Evolutionary conservation across 805 yeast species (phyloP), one percentile per base, ranked within the genome.

Genomic region (Komagataella pastoris): DNA sequence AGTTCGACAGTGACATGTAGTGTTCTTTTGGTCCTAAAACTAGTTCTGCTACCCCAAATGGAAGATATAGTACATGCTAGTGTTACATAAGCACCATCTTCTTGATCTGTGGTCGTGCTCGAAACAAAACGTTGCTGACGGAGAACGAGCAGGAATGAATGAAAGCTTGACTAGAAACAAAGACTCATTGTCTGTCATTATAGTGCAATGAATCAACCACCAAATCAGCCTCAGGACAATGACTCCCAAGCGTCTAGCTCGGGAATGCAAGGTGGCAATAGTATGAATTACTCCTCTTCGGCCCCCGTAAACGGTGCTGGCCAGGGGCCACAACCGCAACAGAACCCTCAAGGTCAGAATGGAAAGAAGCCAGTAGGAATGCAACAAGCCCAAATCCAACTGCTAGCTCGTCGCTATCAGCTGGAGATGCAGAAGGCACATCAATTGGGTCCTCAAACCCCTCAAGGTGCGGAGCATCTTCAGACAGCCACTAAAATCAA

Each of bases 401-500:
- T 79, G 60, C 68, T 85, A 54, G 74, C 82, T 10, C 77, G 74
- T 54, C 84, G 80, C 51, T 77, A 80, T 55, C 76, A 75, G 50
- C 67, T 72, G 36, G 85, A 81, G 57, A 73, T 80, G 36, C 79
- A 77, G 19, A 75, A 77, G 57, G 89, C 88, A 1, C 79, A 77
- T 57, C 75, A 74, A 17, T 75, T 82, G 0, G 87, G 88, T 2
- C 71, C 72, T 40, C 77, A 75, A 23, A 74, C 82, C 0, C 80
- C 76, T 0, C 79, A 72, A 53, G 88, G 88, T 17, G 76, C 77
- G 57, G 81, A 79, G 55, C 83, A 83, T 57, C 65, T 78, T 57
- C 72, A 71, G 54, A 79, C 77, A 55, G 88, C 88, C 3, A 80
- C 83, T 47, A 75, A 75, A 51, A 79, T 84, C 55, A 82, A 79